Evolutionary conservation across 352 stramenopile species (phyloP), one percentile per base, ranked within the genome.

Genomic region (Globisporangium perplexum): DNA sequence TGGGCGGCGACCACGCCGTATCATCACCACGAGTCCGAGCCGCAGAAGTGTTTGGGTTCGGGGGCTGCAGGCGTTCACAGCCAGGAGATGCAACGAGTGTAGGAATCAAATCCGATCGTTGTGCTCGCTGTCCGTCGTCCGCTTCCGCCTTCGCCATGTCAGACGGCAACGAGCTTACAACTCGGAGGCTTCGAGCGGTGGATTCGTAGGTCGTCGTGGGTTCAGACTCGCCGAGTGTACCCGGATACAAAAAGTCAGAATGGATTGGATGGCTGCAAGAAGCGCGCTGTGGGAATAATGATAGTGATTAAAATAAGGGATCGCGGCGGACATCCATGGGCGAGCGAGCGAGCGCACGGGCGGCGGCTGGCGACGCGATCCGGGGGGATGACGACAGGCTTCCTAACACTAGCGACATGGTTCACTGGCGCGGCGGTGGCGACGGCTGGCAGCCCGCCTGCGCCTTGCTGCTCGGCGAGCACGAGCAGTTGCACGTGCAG

Each of bases 401-500:
- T 42, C 48, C 50, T 41, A 49, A 56, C 17, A 47, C 50, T 36
- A 47, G 38, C n/a, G 46, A 36, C 41, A 23, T 7, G 7, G 11
- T 24, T 55, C 46, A 60, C 54, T 60, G 45, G 36, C 51, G 54
- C 22, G 54, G 17, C 28, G 54, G n/a, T n/a, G n/a, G 52, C 17
- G 39, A 54, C 15, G 42, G 45, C 1, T 54, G 54, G 38, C 54
- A 60, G 38, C 42, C 48, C n/a, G 18, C n/a, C 30, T 50, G 47
- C 3, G 28, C 24, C 41, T 61, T 61, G 8, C 46, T 49, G 47
- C 39, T 61, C 15, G 55, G 55, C 31, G 55, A 61, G 52, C 53
- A 62, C 22, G 41, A 62, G 47, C 53, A 66, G 30, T 64, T 66
- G 47, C 59, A 66, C 33, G 23, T 65, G 56, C 59, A 66, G 35